Evolutionary conservation across 169 alveolate genomes (phyloP), one percentile per base, ranked within the genome.

Genomic region (Cryptosporidium meleagridis): DNA sequence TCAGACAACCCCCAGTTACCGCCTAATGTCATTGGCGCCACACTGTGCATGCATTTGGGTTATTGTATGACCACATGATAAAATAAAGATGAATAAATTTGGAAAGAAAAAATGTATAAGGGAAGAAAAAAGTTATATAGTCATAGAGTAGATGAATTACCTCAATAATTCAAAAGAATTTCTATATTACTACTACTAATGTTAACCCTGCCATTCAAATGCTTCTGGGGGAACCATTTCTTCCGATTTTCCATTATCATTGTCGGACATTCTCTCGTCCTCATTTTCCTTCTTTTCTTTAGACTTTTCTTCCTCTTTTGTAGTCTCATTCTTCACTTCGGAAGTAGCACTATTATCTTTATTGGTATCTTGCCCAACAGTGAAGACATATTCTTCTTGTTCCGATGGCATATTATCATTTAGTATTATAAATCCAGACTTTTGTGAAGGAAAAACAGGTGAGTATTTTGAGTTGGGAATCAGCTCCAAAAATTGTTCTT

Each of bases 401-500:
- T 91, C 92, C n/a, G 84, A 89, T 9, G 92, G 93, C 16, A 80
- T 72, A 29, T 92, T 85, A 70, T 97, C 99, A 16, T 72, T 91
- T 18, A 97, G 94, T 85, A 96, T 91, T 35, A 95, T 91, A 55
- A 96, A 93, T 37, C 98, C 98, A 26, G 92, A 91, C 73, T 92
- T 94, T 75, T 98, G 91, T 85, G 92, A 92, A 62, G 94, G 92
- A 52, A 96, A 91, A 37, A 97, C 92, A 2, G 99, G 99, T 48
- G 86, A 84, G 87, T 92, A 98, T 87, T 98, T 94, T 68, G 93
- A 85, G 84, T 92, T 91, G 29, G 91, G 91, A 55, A 94, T 59
- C 73, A 95, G 94, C 61, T 80, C 80, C 41, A 97, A 94, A 61
- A 87, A 84, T 85, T 94, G 91, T 58, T 93, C 97, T 92, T 98